Base-by-base conservation (phyloP, 768 basidiomycete species). In the Gymnopilus dilepis region DNA sequence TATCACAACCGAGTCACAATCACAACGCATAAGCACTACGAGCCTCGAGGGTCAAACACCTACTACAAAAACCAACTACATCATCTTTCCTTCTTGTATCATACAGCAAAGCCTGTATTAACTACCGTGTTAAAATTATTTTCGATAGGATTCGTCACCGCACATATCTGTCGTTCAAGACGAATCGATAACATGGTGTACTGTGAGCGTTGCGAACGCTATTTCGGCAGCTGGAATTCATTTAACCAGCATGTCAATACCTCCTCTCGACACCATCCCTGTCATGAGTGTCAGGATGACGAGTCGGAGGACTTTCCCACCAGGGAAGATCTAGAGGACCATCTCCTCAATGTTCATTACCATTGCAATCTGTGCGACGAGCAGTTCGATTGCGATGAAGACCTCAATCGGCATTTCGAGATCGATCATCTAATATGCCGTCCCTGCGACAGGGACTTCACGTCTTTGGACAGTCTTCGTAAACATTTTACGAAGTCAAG, bases 331-430 rank as follows among this genome's bases (percentile, higher is more conserved):
- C 79, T 84, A 58, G 74, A 72, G 58, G 75, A 85, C 57, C 88
- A 90, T 69, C 86, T 62, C 74, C 81, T 22, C 78, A 85, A 54
- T 85, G 19, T 11, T 0, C 88, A 88, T 56, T 12, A 69, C 40
- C 89, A 82, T 60, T 90, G 89, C 69, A 80, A 82, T 58, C 37
- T 65, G 19, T 89, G 88, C 70, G 56, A 80, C 30, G 58, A 61
- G 15, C 80, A 84, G 57, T 86, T 84, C 60, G 43, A 66, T 4
- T 62, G 73, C 52, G 21, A 65, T 0, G 19, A 67, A 0, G 73
- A 74, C 0, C 77, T 87, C 0, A 61, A 75, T 0, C 57, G 69
- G 0, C 89, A 90, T 65, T 78, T 77, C 62, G 13, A 74, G 0
- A 24, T 70, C 0, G 42, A 38, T 0, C 87, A 89, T 67, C 15